These are phyloP conservation scores for Deinandra increscens DNA, from an alignment of 129 eudicot genomes.

Conservation along the genomic window DNA sequence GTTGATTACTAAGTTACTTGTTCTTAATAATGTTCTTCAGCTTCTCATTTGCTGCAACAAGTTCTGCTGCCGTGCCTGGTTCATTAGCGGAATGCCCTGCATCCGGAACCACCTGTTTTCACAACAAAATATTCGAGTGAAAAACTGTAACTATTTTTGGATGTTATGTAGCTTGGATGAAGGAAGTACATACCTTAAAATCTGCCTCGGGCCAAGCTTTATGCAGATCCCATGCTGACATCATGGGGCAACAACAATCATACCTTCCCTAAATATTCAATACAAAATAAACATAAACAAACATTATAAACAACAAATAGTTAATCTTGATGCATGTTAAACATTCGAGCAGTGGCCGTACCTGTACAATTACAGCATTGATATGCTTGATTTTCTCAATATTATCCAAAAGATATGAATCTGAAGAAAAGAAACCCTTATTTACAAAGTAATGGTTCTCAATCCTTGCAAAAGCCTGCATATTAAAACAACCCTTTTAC, in stretches of 20 bases:
- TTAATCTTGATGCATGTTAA: background rate
- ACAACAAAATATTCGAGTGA: background rate
- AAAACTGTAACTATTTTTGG: background rate
- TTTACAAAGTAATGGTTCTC: conserved; percentile 93
- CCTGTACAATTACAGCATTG: conserved; percentile 81
- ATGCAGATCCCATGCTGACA: conserved; percentile 99
- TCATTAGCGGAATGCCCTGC: conserved; percentile 99
- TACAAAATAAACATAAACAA: conserved; percentile 8
- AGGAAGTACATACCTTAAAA: conserved; percentile 47
- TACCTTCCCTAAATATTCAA: conserved; percentile 74
- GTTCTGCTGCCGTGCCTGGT: conserved; percentile 78
- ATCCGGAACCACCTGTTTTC: conserved; percentile 66
- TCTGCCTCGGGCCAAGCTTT: conserved; percentile 99
- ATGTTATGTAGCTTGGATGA: background rate
- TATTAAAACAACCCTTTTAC: background rate
- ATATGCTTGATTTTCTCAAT: conserved; percentile 89
- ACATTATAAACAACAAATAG: background rate
- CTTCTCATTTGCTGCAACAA: conserved; percentile 94
- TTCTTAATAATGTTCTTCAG: conserved; percentile 50
- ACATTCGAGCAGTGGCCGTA: conserved; percentile 22
- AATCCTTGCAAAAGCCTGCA: conserved; percentile 97
- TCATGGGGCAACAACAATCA: conserved; percentile 94
- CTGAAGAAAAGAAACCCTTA: conserved; percentile 87
- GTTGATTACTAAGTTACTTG: conserved; percentile 3
- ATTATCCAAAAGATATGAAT: conserved; percentile 83